A percentile compares a stretch with the other conserved stretches of the same genome.
Conservation (phyloP, 176 grass and related monocot species). For the Juncus effusus region DNA sequence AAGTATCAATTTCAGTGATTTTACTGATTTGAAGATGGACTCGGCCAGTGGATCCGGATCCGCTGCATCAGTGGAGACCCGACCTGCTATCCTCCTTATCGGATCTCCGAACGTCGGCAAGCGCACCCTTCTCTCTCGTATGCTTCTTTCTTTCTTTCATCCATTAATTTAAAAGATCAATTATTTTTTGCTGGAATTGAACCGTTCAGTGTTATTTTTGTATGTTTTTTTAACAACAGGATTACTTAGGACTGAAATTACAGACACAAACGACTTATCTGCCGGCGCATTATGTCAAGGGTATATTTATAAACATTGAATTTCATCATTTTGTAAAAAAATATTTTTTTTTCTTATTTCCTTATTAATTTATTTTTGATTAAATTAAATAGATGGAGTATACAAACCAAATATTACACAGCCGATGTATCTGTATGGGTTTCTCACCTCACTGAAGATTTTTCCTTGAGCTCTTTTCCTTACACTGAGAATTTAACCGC, state of each 20-base stretch:
- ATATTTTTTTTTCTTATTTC: background rate
- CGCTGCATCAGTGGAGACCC: slow-evolving; percentile 48
- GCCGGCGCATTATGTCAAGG: slow-evolving; percentile 78
- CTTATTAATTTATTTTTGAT: background rate
- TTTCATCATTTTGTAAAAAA: background rate
- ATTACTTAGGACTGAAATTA: slow-evolving; percentile 55
- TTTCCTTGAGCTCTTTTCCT: slow-evolving; percentile 57
- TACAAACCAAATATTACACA: slow-evolving; percentile 91
- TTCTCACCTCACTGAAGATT: slow-evolving; percentile 59
- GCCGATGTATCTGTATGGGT: slow-evolving; percentile 83
- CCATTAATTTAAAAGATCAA: background rate
- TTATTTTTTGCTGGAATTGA: no score
- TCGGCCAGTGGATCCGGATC: slow-evolving; percentile 1
- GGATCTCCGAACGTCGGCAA: slow-evolving; percentile 80
- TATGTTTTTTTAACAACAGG: slow-evolving; percentile 46
- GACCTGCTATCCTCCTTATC: slow-evolving; percentile 66
- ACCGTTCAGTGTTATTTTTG: background rate
- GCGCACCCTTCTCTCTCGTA: slow-evolving; percentile 79
- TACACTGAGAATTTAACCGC: slow-evolving; percentile 51
- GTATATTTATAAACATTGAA: slow-evolving; percentile 36
- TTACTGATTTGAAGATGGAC: slow-evolving; percentile 5
- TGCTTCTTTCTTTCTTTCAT: slow-evolving; percentile 31
- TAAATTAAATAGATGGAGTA: slow-evolving; percentile 62
- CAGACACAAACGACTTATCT: slow-evolving; percentile 65
- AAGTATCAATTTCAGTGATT: no score